These are phyloP conservation scores for Fusarium sp. DNA, from an alignment of 2,329 filamentous ascomycete genomes.

Conservation along the genomic window DNA sequence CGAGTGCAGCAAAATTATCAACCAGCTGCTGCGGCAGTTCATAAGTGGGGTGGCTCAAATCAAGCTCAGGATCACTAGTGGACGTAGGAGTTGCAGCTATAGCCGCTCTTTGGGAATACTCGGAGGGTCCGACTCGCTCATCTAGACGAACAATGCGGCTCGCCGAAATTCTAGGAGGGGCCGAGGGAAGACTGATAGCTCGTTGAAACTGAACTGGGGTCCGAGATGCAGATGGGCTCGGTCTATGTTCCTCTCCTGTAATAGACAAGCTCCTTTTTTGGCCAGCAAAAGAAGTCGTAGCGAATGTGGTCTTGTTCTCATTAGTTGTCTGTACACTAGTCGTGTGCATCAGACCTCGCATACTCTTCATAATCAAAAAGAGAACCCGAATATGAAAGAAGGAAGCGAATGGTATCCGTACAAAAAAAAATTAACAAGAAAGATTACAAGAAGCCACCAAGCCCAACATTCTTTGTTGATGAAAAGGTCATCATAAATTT, in stretches of 20 bases:
- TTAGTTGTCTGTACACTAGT: conserved; percentile 63
- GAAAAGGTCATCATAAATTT: neutral
- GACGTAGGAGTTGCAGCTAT: conserved; percentile 66
- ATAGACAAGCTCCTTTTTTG: conserved; percentile 58
- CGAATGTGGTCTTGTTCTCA: conserved; percentile 52
- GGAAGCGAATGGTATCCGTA: neutral
- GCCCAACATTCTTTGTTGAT: neutral
- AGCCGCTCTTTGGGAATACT: conserved; percentile 67
- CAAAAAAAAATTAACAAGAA: neutral
- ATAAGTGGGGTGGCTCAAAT: conserved; percentile 72
- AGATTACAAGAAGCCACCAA: neutral
- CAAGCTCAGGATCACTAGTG: conserved; percentile 65
- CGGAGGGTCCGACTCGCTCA: conserved; percentile 51
- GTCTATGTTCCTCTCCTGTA: conserved; percentile 25
- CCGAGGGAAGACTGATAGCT: conserved; percentile 48
- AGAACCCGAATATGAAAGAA: neutral
- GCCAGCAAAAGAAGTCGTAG: conserved; percentile 57
- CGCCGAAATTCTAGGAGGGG: conserved; percentile 50
- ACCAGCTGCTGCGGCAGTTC: conserved; percentile 69
- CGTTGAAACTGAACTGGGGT: conserved; percentile 49
- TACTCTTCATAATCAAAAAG: conserved; percentile 52
- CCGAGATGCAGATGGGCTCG: conserved; percentile 2
- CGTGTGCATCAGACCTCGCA: conserved; percentile 59
- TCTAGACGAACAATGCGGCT: conserved; percentile 59
- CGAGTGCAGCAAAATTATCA: conserved; percentile 71